Base-by-base conservation (phyloP, 768 basidiomycete species). In the Mycena albidolilacea region DNA sequence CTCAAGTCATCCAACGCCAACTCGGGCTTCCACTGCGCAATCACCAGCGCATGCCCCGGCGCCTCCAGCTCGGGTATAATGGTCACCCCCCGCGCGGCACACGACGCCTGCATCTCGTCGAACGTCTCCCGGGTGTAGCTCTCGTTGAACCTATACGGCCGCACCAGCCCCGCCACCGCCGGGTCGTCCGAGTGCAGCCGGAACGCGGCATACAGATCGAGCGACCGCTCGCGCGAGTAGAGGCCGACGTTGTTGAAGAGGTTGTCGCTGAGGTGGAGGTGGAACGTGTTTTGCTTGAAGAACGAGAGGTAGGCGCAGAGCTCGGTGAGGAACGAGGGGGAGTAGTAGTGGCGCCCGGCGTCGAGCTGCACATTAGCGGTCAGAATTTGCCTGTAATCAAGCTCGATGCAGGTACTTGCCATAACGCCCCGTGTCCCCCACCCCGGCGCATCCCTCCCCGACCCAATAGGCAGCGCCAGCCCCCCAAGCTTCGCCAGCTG, bases 221-320 rank as follows among this genome's bases (percentile, higher is more conserved):
- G 60, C 15, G 71, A 71, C 17, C 69, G 67, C 50, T 70, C 64
- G 30, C 70, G 75, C 39, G 73, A 62, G 73, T 69, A 74, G 6
- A 73, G 70, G 58, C 57, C 52, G 17, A 70, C 55, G 48, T 71
- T 69, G 19, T 74, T 68, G 65, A 77, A 71, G 21, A 76, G 59
- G 43, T 76, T 78, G 64, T 78, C 77, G 69, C 75, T 76, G 8
- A 78, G 75, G 55, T 78, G 77, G 10, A 76, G 30, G 59, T 78
- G 77, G 55, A 78, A 78, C 7, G 72, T 74, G 52, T 75, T 75
- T 30, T 75, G 75, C 69, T 75, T 75, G 69, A 75, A 75, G 65
- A 75, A 75, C 4, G 75, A 75, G 14, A 75, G 71, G 39, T 75
- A 72, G 7, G 75, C 71, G 65, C 75, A 75, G 52, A 75, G 50